A percentile compares a stretch with the other conserved stretches of the same genome.
These are phyloP conservation scores for Tuber microsphaerosporum DNA, from an alignment of 495 filamentous ascomycete genomes.

Conservation along the genomic window DNA sequence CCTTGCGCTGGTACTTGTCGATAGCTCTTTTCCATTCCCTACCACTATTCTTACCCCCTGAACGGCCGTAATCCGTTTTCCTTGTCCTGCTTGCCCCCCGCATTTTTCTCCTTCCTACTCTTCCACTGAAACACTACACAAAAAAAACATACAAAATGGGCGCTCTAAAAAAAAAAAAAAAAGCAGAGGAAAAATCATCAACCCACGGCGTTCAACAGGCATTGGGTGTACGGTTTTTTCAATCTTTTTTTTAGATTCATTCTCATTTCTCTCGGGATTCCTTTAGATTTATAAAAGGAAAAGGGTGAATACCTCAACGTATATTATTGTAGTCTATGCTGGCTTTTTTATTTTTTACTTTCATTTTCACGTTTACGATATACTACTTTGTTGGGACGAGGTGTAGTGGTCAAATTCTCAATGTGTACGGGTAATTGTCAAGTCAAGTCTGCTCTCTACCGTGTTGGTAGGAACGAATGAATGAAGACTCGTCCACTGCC, in stretches of 20 bases:
- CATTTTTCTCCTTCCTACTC: background rate
- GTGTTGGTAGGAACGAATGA: background rate
- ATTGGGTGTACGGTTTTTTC: conserved; percentile 13
- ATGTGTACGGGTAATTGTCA: background rate
- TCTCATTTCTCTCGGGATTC: background rate
- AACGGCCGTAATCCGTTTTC: conserved; percentile 1
- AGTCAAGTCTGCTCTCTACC: background rate
- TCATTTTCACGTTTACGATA: background rate
- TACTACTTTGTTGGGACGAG: background rate
- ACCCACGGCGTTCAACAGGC: conserved; percentile 30
- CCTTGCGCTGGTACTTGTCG: background rate
- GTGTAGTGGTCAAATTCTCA: background rate
- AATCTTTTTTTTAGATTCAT: conserved; percentile 1
- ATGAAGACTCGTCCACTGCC: background rate
- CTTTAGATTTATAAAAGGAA: background rate
- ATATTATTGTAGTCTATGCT: conserved; percentile 17
- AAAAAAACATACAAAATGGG: background rate
- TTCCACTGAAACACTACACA: background rate
- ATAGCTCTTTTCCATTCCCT: background rate
- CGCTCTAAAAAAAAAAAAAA: background rate
- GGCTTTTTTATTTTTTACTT: background rate
- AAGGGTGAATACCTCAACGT: conserved; percentile 27
- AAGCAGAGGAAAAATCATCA: conserved; percentile 7
- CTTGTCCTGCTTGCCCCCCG: background rate
- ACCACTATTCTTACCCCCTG: background rate